These are phyloP conservation scores for Puya raimondii DNA, from an alignment of 176 grass and related monocot species.

Conservation along the genomic window DNA sequence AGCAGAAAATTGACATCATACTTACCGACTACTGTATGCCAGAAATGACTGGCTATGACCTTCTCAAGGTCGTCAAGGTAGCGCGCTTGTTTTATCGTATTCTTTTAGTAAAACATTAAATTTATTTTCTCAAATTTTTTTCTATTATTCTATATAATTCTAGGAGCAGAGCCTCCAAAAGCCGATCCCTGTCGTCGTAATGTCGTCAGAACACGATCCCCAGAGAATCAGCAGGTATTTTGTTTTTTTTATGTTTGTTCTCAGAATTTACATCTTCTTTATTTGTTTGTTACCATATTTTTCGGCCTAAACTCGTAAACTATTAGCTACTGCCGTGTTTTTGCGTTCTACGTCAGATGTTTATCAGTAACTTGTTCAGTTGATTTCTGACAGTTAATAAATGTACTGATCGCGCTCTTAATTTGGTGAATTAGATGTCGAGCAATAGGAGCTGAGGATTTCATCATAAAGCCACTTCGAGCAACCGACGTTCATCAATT, in stretches of 20 bases:
- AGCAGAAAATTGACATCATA: conserved; percentile 78
- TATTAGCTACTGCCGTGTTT: no score
- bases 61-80: conserved; percentile 92
- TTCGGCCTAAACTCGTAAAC: no score
- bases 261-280: background rate
- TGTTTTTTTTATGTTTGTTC: background rate
- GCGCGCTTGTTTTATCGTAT: conserved; percentile 1
- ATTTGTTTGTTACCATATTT: no score
- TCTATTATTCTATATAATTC: conserved; percentile 7
- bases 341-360: background rate
- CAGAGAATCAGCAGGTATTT: conserved; percentile 98
- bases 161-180: conserved; percentile 65
- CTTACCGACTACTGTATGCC: conserved; percentile 99
- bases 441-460: conserved; percentile 76
- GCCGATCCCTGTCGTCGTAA: conserved; percentile 84
- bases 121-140: background rate
- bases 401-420: background rate
- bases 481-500: conserved; percentile 72
- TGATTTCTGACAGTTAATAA: background rate
- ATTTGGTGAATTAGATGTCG: conserved; percentile 19
- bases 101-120: background rate
- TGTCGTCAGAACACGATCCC: conserved; percentile 98
- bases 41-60: conserved; percentile 95
- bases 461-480: conserved; percentile 78
- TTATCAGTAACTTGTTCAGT: background rate